Base-by-base conservation (phyloP, 73 alveolate genomes). In the Tetrahymena thermophila region DNA sequence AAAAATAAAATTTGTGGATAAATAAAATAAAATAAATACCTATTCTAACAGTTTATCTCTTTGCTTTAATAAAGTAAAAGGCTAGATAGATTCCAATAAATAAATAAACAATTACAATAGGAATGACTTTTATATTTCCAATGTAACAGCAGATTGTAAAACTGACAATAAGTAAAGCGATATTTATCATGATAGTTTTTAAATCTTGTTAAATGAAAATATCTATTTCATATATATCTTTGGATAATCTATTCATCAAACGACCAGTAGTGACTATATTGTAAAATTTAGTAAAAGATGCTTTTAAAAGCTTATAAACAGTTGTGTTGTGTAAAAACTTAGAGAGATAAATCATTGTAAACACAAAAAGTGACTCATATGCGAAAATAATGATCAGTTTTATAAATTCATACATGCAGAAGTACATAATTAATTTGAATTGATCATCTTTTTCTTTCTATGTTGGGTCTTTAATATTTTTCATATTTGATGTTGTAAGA, bases 161-260 rank as follows among this genome's bases (percentile, higher is more conserved):
- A 35, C 94, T 89, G 25, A 94, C 37, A 11, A 94, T 38, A n/a
- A 94, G 40, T 16, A 42, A 35, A 10, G 94, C 43, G 19, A 94
- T 37, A 37, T 94, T 40, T 17, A 71, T 94, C 31, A 89, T 34
- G 15, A 94, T n/a, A 35, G 89, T 56, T 25, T 55, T 34, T 35
- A 94, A 31, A 40, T 94, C 38, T 34, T 94, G 34, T 6, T 93
- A 93, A 38, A 94, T 21, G 35, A 94, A 42, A 38, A 94, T 35
- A 35, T 94, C 96, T 0, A 94, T 40, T 71, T 94, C 44, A 44
- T 94, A 94, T 2, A 94, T 94, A 94, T 94, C 96, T 37, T 94
- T 94, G 37, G 94, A 71, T 21, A 94, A 58, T 94, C 96, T 94
- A 94, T 94, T 94, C 96, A 94, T 94, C 56, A 94, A 17, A 71